Evolutionary conservation across 495 filamentous ascomycete species (phyloP).

Genomic region (Letharia columbiana): DNA sequence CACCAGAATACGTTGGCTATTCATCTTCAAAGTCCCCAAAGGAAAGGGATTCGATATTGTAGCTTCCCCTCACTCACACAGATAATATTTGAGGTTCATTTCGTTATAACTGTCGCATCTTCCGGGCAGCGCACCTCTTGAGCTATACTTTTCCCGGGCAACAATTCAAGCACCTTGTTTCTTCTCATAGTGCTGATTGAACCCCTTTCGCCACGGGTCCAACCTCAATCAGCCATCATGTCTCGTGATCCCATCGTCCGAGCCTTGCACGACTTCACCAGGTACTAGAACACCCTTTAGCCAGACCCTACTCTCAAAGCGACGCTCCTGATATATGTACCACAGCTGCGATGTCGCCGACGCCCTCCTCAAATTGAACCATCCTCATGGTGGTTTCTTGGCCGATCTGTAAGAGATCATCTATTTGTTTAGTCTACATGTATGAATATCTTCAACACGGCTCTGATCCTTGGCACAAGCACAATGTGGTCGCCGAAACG

Average conservation of each 20-base stretch:
- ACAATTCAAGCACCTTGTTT: too few species aligned
- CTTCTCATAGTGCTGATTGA: too few species aligned
- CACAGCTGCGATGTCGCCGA: slow-evolving; percentile 29
- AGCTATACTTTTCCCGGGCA: slow-evolving; percentile 3
- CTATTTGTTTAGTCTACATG: neutral
- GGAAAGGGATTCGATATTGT: too few species aligned
- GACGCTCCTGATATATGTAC: neutral
- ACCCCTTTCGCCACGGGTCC: neutral
- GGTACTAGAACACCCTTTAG: slow-evolving; percentile 24
- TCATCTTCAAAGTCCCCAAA: too few species aligned
- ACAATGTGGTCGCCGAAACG: slow-evolving; percentile 49
- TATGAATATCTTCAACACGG: neutral
- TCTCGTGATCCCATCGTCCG: slow-evolving; percentile 21
- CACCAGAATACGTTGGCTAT: too few species aligned
- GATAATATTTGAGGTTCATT: too few species aligned
- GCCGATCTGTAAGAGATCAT: slow-evolving; percentile 33
- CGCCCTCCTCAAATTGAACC: slow-evolving; percentile 41
- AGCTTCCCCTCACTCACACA: too few species aligned
- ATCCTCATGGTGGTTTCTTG: slow-evolving; percentile 48
- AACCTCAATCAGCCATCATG: neutral
- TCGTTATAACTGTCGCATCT: too few species aligned
- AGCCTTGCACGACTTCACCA: slow-evolving; percentile 36
- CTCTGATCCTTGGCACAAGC: neutral
- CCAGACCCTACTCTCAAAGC: neutral
- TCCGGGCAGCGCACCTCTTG: too few species aligned